phyloP scores from a whole-genome alignment of 2,329 filamentous ascomycete genomes.

The Aspergillus tubingensis region DNA sequence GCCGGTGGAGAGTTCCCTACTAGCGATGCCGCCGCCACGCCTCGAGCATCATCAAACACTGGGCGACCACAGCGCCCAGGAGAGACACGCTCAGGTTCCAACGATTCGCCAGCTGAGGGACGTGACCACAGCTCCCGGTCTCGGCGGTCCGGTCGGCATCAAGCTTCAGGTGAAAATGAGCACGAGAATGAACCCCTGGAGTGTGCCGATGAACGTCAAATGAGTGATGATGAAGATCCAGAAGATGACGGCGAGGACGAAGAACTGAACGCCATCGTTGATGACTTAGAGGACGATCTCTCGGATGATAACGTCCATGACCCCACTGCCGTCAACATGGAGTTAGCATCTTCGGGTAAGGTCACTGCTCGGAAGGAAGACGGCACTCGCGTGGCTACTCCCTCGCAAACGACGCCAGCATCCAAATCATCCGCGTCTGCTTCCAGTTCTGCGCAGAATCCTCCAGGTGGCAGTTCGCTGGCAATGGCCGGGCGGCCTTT shows the following conservation, averaged over 20 bases:
- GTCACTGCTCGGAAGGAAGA: slow-evolving; percentile 91
- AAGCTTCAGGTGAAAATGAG: slow-evolving; percentile 60
- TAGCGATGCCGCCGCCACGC: slow-evolving; percentile 37
- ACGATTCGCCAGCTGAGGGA: slow-evolving; percentile 44
- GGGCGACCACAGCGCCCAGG: slow-evolving; percentile 19
- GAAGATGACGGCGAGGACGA: slow-evolving; percentile 60
- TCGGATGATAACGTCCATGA: slow-evolving; percentile 73
- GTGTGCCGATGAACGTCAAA: slow-evolving; percentile 86
- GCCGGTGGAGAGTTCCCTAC: slow-evolving; percentile 28
- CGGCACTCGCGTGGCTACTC: slow-evolving; percentile 81
- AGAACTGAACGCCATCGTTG: slow-evolving; percentile 83
- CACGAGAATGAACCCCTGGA: slow-evolving; percentile 73
- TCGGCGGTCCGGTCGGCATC: slow-evolving; percentile 64
- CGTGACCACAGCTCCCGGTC: slow-evolving; percentile 47
- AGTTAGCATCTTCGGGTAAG: slow-evolving; percentile 81
- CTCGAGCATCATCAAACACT: slow-evolving; percentile 23
- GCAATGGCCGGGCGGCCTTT: slow-evolving; percentile 61
- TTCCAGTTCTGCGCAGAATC: slow-evolving; percentile 24
- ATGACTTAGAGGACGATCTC: slow-evolving; percentile 83
- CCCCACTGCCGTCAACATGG: slow-evolving; percentile 86
- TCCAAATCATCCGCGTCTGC: slow-evolving; percentile 45
- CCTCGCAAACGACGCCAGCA: slow-evolving; percentile 61
- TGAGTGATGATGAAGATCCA: slow-evolving; percentile 68
- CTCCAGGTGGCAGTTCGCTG: slow-evolving; percentile 46
- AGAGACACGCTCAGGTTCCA: slow-evolving; percentile 31